These are phyloP conservation scores for Daldinia grandis DNA, from an alignment of 495 filamentous ascomycete genomes.

Conservation along the genomic window DNA sequence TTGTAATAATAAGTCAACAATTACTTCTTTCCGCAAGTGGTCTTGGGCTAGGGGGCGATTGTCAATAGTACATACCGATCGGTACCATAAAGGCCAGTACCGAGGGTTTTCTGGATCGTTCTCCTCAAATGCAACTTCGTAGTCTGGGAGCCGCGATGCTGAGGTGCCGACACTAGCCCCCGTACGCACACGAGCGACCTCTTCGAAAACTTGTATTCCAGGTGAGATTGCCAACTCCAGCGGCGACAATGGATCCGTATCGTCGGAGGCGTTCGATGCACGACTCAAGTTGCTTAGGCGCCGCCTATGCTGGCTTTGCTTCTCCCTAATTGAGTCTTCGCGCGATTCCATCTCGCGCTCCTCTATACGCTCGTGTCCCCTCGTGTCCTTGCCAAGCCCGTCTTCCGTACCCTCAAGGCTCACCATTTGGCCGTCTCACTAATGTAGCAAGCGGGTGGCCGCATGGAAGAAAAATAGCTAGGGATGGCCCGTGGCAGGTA, in stretches of 20 bases:
- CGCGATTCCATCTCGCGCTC: slow-evolving; percentile 2
- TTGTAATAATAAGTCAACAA: neutral
- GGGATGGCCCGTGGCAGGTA: neutral
- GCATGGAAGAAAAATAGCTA: slow-evolving; percentile 7
- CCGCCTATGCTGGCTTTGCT: slow-evolving; percentile 25
- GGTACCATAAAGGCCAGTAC: slow-evolving; percentile 78
- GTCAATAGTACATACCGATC: slow-evolving; percentile 42
- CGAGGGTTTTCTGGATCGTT: slow-evolving; percentile 73
- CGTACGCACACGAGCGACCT: slow-evolving; percentile 45
- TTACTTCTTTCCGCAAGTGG: neutral
- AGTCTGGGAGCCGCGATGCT: slow-evolving; percentile 69
- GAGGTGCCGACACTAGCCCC: slow-evolving; percentile 65
- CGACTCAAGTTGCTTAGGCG: slow-evolving; percentile 39
- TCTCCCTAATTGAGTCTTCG: slow-evolving; percentile 29
- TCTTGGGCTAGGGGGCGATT: neutral
- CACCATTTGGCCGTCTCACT: slow-evolving; percentile 3
- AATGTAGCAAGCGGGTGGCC: neutral
- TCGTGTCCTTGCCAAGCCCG: slow-evolving; percentile 19
- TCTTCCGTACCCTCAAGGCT: neutral
- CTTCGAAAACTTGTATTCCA: slow-evolving; percentile 37
- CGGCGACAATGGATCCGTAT: slow-evolving; percentile 49
- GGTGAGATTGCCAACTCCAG: slow-evolving; percentile 50
- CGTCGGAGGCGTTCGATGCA: slow-evolving; percentile 33
- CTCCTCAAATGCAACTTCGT: slow-evolving; percentile 77
- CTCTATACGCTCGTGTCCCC: slow-evolving; percentile 8